Conservation (phyloP, 225 moss, liverwort and hornwort species). For the Ulota crispa region DNA sequence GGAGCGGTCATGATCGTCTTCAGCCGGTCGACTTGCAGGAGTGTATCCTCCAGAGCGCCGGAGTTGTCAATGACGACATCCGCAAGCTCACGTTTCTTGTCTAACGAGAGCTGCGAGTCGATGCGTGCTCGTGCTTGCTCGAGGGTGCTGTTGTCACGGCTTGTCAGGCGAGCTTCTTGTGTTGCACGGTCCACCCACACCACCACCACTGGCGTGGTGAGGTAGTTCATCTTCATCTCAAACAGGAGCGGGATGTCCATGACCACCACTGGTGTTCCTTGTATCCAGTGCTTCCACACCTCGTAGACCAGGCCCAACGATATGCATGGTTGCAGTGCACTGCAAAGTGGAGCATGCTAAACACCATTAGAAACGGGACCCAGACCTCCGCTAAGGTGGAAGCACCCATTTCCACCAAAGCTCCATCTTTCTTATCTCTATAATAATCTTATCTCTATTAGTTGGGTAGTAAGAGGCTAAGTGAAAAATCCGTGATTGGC, state of each 20-base stretch:
- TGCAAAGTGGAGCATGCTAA: slow-evolving; percentile 9
- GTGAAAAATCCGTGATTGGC: too few species aligned
- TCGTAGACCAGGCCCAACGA: slow-evolving; percentile 62
- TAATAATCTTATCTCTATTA: too few species aligned
- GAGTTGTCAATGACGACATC: slow-evolving; percentile 81
- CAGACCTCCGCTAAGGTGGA: too few species aligned
- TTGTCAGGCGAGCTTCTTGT: slow-evolving; percentile 59
- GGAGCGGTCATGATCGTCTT: slow-evolving; percentile 46
- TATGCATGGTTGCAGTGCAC: slow-evolving; percentile 85
- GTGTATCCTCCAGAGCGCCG: slow-evolving; percentile 54
- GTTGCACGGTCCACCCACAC: slow-evolving; percentile 81
- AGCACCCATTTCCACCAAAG: too few species aligned
- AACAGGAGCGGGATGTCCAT: slow-evolving; percentile 84
- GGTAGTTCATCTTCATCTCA: slow-evolving; percentile 74
- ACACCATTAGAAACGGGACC: neutral
- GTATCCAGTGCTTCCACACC: slow-evolving; percentile 73
- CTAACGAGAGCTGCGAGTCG: slow-evolving; percentile 65
- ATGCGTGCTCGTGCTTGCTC: slow-evolving; percentile 70
- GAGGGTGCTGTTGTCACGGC: slow-evolving; percentile 54
- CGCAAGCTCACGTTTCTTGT: slow-evolving; percentile 60
- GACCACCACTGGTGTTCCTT: slow-evolving; percentile 65
- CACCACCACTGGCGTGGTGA: slow-evolving; percentile 68
- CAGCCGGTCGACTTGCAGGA: slow-evolving; percentile 55
- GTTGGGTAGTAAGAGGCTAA: too few species aligned
- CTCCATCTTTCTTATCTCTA: too few species aligned